These are phyloP conservation scores for Phaeoacremonium minimum DNA, from an alignment of 2,329 filamentous ascomycete genomes.

Conservation along the genomic window DNA sequence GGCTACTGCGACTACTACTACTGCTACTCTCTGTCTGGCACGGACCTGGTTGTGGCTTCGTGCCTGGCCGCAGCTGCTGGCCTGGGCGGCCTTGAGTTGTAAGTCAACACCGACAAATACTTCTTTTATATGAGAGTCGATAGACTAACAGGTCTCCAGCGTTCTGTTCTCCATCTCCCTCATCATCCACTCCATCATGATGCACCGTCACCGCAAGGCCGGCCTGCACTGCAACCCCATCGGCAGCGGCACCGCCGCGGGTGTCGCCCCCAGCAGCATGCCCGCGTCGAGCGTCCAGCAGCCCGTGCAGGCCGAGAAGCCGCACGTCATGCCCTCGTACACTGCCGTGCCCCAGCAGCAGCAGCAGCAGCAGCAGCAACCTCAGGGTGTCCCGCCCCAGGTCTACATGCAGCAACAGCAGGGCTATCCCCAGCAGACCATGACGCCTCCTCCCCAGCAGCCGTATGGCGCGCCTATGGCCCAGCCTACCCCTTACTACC, in stretches of 20 bases:
- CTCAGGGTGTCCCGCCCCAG: too few relatives aligned
- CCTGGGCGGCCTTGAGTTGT: constrained; percentile 39
- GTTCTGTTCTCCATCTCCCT: constrained; percentile 36
- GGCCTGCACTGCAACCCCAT: constrained; percentile 33
- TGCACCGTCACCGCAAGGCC: constrained; percentile 37
- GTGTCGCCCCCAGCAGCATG: constrained; percentile 8
- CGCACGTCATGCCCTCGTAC: constrained; percentile 8
- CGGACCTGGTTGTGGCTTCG: constrained; percentile 10
- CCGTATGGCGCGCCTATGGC: constrained; percentile 9
- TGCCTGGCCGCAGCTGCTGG: constrained; percentile 30
- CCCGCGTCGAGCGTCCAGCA: constrained; percentile 7
- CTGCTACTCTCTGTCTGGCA: constrained; percentile 14
- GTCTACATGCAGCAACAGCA: too few relatives aligned
- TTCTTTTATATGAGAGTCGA: neutral
- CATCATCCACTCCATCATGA: constrained; percentile 31
- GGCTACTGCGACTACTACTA: constrained; percentile 15
- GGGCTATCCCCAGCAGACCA: constrained; percentile 7
- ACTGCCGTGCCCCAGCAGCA: constrained; percentile 5
- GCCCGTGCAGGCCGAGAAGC: constrained; percentile 13
- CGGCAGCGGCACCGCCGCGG: constrained; percentile 1
- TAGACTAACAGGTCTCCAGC: constrained; percentile 19
- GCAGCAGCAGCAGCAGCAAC: constrained; percentile 11
- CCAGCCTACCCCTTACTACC: constrained; percentile 1
- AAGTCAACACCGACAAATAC: constrained; percentile 15
- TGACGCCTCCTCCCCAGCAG: constrained; percentile 11